Base-by-base conservation (phyloP, 2,329 filamentous ascomycete genomes). In the Lasiodiplodia theobromae region DNA sequence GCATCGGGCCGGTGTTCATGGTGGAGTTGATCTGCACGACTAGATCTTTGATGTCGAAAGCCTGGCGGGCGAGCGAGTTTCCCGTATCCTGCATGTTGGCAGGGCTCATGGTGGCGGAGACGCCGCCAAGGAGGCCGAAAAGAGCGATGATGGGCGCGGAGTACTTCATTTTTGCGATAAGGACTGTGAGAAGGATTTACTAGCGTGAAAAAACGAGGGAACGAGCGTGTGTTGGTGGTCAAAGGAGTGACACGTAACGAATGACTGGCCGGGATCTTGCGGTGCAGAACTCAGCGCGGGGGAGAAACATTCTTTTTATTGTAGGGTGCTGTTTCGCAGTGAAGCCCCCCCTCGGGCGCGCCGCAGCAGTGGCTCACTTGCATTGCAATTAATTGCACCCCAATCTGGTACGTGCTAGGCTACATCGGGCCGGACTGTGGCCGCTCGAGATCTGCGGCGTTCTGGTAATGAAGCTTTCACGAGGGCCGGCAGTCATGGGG, bases 1-100 rank as follows among this genome's bases (percentile, higher is more conserved):
- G 38, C 67, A 69, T 69, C 47, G 67, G 52, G 52, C 67, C 60
- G 47, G 49, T 10, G 40, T 69, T 66, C 47, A 16, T 53, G 34
- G 62, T 54, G 49, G 51, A 38, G 67, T 68, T 67, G 63, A 69
- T 67, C 54, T 66, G 58, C 44, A 67, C n/a, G 11, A 69, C 62
- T 52, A 69, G 67, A 34, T 69, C 67, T 38, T 69, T 69, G 44
- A 68, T 18, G 44, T 69, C 67, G 54, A 69, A 69, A 6, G 67
- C 34, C 67, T 66, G 49, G 51, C 67, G 60, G 37, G 67, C 67
- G 31, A 69, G 65, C 51, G 58, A 53, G 23, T 66, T 67, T 23
- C 37, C 67, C 37, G 60, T 54, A 40, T 66, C 52, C 51, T 67
- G 67, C 58, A 69, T 25, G 60, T 56, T 60, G 34, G 49, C 34